Percentiles rank a stretch among this genome's conserved stretches.
phyloP scores from a whole-genome alignment of 2,329 filamentous ascomycete species.

The Aspergillus transmontanensis region DNA sequence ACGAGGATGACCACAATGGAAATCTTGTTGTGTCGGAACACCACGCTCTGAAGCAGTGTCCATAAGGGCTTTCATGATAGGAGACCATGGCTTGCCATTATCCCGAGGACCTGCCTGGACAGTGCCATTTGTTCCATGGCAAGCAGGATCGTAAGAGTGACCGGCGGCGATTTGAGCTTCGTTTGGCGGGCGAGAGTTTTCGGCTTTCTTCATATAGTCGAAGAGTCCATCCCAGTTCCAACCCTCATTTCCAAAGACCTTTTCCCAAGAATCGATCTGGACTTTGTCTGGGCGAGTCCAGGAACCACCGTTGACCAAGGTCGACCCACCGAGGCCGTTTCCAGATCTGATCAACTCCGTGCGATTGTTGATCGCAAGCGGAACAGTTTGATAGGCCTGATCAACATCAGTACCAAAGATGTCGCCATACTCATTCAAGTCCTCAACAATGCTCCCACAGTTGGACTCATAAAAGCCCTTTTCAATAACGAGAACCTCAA shows the following conservation, averaged over 20 bases:
- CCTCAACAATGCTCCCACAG: constrained; percentile 26
- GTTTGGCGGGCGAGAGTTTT: constrained; percentile 24
- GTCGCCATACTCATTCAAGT: constrained; percentile 29
- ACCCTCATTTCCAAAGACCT: constrained; percentile 46
- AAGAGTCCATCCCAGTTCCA: constrained; percentile 51
- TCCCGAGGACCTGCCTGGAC: constrained; percentile 27
- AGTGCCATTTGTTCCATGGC: constrained; percentile 28
- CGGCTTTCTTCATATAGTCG: constrained; percentile 51
- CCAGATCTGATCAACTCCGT: constrained; percentile 24
- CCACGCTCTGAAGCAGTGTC: constrained; percentile 16
- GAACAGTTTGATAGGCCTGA: constrained; percentile 21
- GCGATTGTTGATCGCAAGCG: constrained; percentile 23
- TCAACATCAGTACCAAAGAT: constrained; percentile 30
- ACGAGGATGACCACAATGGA: constrained; percentile 29
- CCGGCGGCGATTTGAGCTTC: constrained; percentile 23
- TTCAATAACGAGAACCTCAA: constrained; percentile 33
- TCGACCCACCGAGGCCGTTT: constrained; percentile 32
- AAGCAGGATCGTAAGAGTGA: constrained; percentile 25
- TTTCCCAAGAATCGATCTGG: constrained; percentile 30
- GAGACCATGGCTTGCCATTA: constrained; percentile 22
- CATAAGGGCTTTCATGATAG: constrained; percentile 29
- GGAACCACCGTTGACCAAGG: constrained; percentile 30
- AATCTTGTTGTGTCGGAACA: constrained; percentile 22
- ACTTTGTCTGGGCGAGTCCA: constrained; percentile 33
- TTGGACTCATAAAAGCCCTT: constrained; percentile 32